phyloP scores from a whole-genome alignment of 2,329 filamentous ascomycete genomes.

The Aaosphaeria arxii region DNA sequence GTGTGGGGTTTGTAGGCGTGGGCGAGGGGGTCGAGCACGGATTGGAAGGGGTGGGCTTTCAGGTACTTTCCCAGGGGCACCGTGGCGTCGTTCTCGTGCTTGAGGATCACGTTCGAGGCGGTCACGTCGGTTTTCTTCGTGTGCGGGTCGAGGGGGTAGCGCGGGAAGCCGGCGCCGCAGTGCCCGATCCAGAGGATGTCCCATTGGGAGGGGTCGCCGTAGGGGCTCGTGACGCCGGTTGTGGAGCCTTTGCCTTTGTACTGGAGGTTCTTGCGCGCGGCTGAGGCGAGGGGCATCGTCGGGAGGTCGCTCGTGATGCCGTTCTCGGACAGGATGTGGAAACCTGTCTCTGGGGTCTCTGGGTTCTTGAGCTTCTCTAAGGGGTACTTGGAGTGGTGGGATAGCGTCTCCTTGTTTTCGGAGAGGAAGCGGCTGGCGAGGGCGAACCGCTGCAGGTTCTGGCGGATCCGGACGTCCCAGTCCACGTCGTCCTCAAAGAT shows the following conservation, averaged over 20 bases:
- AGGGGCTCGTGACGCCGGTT: slow-evolving; percentile 23
- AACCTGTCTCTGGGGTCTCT: slow-evolving; percentile 20
- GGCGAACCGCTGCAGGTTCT: slow-evolving; percentile 28
- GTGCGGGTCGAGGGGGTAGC: slow-evolving; percentile 6
- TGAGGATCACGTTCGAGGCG: slow-evolving; percentile 17
- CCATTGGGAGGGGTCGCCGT: slow-evolving; percentile 34
- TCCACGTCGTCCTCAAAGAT: slow-evolving; percentile 32
- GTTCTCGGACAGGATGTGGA: slow-evolving; percentile 21
- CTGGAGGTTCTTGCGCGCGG: slow-evolving; percentile 7
- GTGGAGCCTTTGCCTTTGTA: slow-evolving; percentile 2
- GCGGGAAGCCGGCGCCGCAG: slow-evolving; percentile 27
- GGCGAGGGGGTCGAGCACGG: slow-evolving; percentile 19
- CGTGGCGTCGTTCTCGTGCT: slow-evolving; percentile 17
- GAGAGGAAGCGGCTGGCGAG: slow-evolving; percentile 22
- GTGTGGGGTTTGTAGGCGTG: slow-evolving; percentile 22
- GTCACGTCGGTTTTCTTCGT: slow-evolving; percentile 10
- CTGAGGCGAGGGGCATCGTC: slow-evolving; percentile 15
- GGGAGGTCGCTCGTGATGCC: slow-evolving; percentile 19
- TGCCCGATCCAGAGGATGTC: slow-evolving; percentile 42
- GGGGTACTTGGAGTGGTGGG: slow-evolving; percentile 10
- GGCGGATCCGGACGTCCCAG: slow-evolving; percentile 27
- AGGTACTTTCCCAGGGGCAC: slow-evolving; percentile 20
- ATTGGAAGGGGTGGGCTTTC: slow-evolving; percentile 31
- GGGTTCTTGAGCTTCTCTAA: slow-evolving; percentile 17
- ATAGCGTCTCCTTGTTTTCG: slow-evolving; percentile 12